These are phyloP conservation scores for Elsinoe australis DNA, from an alignment of 2,329 filamentous ascomycete species.

Conservation along the genomic window DNA sequence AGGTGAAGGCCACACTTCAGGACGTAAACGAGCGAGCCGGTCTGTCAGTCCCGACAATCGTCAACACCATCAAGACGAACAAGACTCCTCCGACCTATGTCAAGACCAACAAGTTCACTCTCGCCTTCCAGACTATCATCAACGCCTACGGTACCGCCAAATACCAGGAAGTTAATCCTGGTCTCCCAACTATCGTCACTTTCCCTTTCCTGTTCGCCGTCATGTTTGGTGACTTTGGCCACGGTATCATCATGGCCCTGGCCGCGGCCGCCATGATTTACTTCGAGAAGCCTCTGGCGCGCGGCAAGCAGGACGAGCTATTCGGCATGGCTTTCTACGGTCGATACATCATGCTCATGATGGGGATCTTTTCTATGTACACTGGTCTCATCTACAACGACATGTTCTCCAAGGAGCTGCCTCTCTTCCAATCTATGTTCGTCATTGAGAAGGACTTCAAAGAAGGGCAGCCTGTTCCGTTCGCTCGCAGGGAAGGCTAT, in stretches of 20 bases:
- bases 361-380: conserved; percentile 95
- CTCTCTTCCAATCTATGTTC: conserved; percentile 85
- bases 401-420: conserved; percentile 87
- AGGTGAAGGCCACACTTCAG: conserved; percentile 88
- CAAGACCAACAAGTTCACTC: conserved; percentile 97
- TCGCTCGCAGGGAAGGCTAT: conserved; percentile 59
- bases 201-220: conserved; percentile 99
- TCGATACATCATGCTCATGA: conserved; percentile 96
- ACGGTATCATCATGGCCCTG: conserved; percentile 79
- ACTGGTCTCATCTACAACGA: conserved; percentile 98
- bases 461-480: conserved; percentile 56
- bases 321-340: conserved; percentile 99
- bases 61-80: conserved; percentile 94
- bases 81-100: conserved; percentile 96
- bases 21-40: conserved; percentile 96
- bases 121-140: conserved; percentile 97
- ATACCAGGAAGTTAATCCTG: conserved; percentile 95
- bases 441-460: conserved; percentile 64
- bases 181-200: conserved; percentile 87
- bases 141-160: conserved; percentile 97
- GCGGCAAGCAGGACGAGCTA: conserved; percentile 90
- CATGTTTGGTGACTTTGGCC: conserved; percentile 98
- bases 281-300: conserved; percentile 74
- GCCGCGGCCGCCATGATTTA: conserved; percentile 90
- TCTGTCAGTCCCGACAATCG: conserved; percentile 93